Base-by-base conservation (phyloP, 345 rosid species). In the Brassica juncea region DNA sequence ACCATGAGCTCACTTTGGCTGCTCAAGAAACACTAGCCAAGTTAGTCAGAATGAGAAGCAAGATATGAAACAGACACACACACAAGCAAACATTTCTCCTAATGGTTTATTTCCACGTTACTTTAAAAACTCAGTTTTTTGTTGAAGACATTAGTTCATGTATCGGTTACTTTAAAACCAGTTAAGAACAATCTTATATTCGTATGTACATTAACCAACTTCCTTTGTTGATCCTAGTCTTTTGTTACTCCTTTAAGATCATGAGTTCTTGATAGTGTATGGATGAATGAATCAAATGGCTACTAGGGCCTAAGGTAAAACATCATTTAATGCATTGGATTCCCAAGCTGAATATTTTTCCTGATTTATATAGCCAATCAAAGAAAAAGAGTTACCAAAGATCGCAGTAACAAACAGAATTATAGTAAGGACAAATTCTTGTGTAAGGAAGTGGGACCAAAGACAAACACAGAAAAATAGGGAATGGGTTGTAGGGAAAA, bases 11-110 rank as follows among this genome's bases (percentile, higher is more conserved):
- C 27, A 94, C 97, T 64, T 81, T 94, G 78, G 88, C 97, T 77
- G 97, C 99, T 49, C 97, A 94, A 84, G 97, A 94, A 84, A 94
- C 97, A 76, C 85, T 92, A 15, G 91, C 95, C 39, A 92, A 89
- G 78, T 79, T 92, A 39, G 99, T 92, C 72, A 89, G 95, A 84
- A 89, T 91, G 97, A 88, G 97, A 79, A 91, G 94, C 87, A 92
- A 94, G 85, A 86, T 91, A 73, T 92, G 83, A 88, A 44, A 34
- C 31, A 75, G 21, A 75, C 42, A 61, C 30, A 62, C 23, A 60
- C 55, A 2, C 4, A 60, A 31, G 62, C 28, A 47, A 47, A 47
- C 47, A 60, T 11, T 25, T 23, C 32, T 73, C 78, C 2, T 42
- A 25, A 4, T 1, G 19, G 37, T 58, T 39, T 30, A n/a, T 72